Percentiles rank a stretch among this genome's conserved stretches.
Evolutionary conservation across 2,329 filamentous ascomycete genomes (phyloP).

Genomic region (Colletotrichum sp.): DNA sequence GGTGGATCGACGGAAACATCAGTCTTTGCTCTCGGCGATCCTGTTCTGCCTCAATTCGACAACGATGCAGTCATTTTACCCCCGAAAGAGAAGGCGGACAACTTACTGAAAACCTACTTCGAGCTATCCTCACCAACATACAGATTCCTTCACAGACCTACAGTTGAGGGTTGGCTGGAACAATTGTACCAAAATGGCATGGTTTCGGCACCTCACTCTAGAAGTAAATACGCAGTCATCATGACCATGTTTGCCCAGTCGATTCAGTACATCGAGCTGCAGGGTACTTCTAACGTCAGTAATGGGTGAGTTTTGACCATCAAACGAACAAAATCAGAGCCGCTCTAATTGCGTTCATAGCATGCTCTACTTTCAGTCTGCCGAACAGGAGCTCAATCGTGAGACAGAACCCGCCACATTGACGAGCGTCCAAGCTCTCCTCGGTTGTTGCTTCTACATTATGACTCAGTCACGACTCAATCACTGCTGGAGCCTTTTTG

Average conservation of each 20-base stretch:
- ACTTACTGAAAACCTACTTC: neutral
- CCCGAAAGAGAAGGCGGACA: neutral
- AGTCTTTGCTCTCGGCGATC: conserved; percentile 4
- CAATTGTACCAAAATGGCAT: neutral
- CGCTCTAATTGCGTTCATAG: neutral
- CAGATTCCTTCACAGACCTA: neutral
- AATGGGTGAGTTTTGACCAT: neutral
- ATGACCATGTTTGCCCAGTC: neutral
- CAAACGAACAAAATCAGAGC: neutral
- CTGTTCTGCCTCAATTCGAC: neutral
- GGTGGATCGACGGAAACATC: neutral
- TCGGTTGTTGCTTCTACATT: conserved; percentile 49
- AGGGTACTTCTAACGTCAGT: neutral
- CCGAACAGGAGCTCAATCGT: conserved; percentile 33
- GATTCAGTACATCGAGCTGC: neutral
- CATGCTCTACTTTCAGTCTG: neutral
- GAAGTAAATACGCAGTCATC: neutral
- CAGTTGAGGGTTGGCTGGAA: neutral
- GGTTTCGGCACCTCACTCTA: neutral
- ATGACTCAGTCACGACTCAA: conserved; percentile 46
- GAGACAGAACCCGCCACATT: conserved; percentile 41
- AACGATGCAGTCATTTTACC: neutral
- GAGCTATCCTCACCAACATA: neutral
- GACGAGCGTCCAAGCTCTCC: conserved; percentile 42
- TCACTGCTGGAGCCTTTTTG: conserved; percentile 50